Evolutionary conservation across 78 protist species (phyloP).

Genomic region (Salpingoeca rosetta): DNA sequence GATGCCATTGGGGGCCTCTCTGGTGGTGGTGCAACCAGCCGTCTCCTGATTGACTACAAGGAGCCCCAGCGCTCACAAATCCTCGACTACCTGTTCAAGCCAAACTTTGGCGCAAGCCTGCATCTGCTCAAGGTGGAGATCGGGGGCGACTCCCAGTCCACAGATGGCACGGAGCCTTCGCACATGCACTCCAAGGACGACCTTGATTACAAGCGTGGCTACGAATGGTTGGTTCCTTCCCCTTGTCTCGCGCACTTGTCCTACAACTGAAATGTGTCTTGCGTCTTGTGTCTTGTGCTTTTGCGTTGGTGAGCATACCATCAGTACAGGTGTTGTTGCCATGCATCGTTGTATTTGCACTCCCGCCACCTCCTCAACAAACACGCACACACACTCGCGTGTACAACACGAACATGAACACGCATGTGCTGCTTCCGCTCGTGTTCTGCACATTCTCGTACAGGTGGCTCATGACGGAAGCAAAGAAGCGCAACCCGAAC

Average conservation of each 20-base stretch:
- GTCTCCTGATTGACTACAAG: slow-evolving; percentile 21
- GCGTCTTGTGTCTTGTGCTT: too few species aligned
- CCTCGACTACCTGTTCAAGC: slow-evolving; percentile 31
- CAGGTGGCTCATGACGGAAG: slow-evolving; percentile 39
- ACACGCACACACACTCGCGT: neutral
- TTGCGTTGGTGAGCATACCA: too few species aligned
- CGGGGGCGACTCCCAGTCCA: slow-evolving; percentile 39
- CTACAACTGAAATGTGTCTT: too few species aligned
- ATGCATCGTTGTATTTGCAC: too few species aligned
- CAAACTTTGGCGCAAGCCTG: slow-evolving; percentile 31
- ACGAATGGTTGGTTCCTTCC: neutral
- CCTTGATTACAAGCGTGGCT: slow-evolving; percentile 11
- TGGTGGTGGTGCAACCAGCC: slow-evolving; percentile 19
- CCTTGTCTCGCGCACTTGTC: too few species aligned
- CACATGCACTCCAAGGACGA: slow-evolving; percentile 36
- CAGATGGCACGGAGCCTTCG: slow-evolving; percentile 32
- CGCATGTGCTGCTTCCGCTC: neutral
- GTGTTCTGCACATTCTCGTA: neutral
- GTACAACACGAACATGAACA: neutral
- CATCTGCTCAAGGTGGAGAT: slow-evolving; percentile 34
- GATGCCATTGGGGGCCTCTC: neutral
- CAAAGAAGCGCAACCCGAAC: slow-evolving; percentile 36
- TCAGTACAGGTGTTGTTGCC: too few species aligned
- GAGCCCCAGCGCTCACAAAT: slow-evolving; percentile 23
- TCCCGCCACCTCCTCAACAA: too few species aligned